A percentile compares a stretch with the other conserved stretches of the same genome.
Conservation (phyloP, 2,329 filamentous ascomycete genomes). For the Venturiaceae sp. region DNA sequence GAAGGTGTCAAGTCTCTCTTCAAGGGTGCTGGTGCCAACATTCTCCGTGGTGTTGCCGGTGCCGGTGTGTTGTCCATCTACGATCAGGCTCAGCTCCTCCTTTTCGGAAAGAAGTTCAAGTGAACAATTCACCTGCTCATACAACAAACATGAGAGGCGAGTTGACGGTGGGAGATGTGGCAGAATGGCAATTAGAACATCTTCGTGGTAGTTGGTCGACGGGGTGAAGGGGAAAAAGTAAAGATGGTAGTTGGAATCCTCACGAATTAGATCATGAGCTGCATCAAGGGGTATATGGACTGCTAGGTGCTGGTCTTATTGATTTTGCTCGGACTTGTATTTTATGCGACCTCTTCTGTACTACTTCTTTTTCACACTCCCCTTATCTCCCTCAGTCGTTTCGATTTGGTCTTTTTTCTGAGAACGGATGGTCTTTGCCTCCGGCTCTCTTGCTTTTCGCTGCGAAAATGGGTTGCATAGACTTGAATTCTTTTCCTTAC, state of each 20-base stretch:
- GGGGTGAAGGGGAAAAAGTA: conserved; percentile 1
- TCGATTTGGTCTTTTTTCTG: not conserved
- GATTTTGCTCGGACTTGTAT: conserved; percentile 4
- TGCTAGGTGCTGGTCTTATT: not conserved
- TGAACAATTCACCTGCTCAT: conserved; percentile 22
- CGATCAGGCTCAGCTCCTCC: conserved; percentile 96
- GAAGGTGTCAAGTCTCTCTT: conserved; percentile 99
- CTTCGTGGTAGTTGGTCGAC: not conserved
- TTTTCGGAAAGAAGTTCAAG: conserved; percentile 99
- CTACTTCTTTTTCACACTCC: not conserved
- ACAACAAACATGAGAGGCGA: not conserved
- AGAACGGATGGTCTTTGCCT: not conserved
- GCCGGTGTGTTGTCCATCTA: conserved; percentile 99
- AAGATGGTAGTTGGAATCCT: conserved; percentile 1
- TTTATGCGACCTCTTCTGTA: conserved; percentile 6
- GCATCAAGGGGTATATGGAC: not conserved
- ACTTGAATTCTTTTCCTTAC: not conserved
- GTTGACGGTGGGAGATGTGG: not conserved
- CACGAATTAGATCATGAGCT: conserved; percentile 5
- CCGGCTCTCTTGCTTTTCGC: not conserved
- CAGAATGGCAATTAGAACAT: not conserved
- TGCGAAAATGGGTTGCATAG: not conserved
- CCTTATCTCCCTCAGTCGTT: not conserved
- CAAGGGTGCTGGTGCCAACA: conserved; percentile 99
- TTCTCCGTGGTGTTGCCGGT: conserved; percentile 99